Percentiles rank a stretch among this genome's conserved stretches.
Conservation (phyloP, 768 basidiomycete genomes). For the Psilocybe azurescens region DNA sequence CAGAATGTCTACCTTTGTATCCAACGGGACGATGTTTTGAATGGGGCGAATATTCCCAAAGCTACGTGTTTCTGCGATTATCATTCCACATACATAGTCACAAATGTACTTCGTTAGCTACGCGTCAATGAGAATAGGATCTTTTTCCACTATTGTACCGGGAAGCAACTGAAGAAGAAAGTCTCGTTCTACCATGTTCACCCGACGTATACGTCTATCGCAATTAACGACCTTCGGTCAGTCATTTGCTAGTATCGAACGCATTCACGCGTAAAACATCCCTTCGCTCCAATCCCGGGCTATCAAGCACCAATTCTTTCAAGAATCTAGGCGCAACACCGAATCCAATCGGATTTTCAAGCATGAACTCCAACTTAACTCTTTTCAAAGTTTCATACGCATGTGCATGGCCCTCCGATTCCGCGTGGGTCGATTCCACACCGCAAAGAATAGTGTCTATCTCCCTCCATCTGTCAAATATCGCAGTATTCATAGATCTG, state of each 20-base stretch:
- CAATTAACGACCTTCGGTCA: neutral
- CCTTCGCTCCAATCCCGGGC: constrained; percentile 28
- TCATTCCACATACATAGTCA: too few relatives aligned
- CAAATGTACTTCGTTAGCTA: too few relatives aligned
- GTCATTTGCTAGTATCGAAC: constrained; percentile 32
- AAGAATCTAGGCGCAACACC: constrained; percentile 35
- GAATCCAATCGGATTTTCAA: constrained; percentile 35
- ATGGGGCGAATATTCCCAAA: constrained; percentile 39
- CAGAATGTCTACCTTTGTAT: constrained; percentile 63
- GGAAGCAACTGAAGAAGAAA: neutral
- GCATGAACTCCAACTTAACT: constrained; percentile 32
- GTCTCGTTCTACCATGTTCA: too few relatives aligned
- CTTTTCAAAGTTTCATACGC: constrained; percentile 26
- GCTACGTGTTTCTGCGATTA: constrained; percentile 6
- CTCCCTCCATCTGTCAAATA: constrained; percentile 30
- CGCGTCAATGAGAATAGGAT: neutral
- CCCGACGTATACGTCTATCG: too few relatives aligned
- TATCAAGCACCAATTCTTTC: constrained; percentile 31
- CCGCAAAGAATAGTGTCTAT: constrained; percentile 31
- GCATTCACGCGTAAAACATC: constrained; percentile 28
- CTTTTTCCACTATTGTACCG: neutral
- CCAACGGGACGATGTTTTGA: constrained; percentile 54
- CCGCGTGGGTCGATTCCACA: neutral
- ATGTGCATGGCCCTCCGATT: neutral
- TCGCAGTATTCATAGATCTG: constrained; percentile 27